Base-by-base conservation (phyloP, 1,284 basidiomycete species). In the Cryptococcus depauperatus region DNA sequence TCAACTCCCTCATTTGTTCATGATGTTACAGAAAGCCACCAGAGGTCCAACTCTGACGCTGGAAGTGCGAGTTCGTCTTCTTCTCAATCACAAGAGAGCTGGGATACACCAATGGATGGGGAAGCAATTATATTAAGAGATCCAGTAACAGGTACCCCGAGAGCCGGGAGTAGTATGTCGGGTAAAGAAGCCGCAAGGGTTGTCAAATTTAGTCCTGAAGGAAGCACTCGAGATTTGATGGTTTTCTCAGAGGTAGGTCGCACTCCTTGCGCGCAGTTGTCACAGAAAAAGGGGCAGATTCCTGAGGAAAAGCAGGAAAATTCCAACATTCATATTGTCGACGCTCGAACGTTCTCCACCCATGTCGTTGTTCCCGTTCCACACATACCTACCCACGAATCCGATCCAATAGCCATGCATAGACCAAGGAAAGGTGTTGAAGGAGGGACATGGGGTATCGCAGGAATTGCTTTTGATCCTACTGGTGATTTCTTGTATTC, bases 151-250 rank as follows among this genome's bases (percentile, higher is more conserved):
- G 60, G 58, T 7, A 51, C 49, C 35, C 41, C 55, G 1, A 37
- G 52, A 14, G 43, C 50, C 4, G 59, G 59, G 6, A 49, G 50
- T 11, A 58, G 54, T 33, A 59, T 56, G 16, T 58, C 56, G 9
- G 64, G 63, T 10, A 51, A 61, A 43, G 68, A 69, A 34, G 64
- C 69, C 3, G 68, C 69, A 16, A 48, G 69, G 14, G 69, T 69
- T 2, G 68, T 71, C 43, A 71, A 71, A 45, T 71, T 71, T 45
- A 61, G 55, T 41, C 69, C 69, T 8, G 67, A 67, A 43, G 69
- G 69, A 19, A 59, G 56, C 35, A 43, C 45, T 7, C 52, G 69
- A 33, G 69, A 71, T 51, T 51, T 71, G 11, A 59, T 71, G 52
- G 68, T 69, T 3, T 71, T 71, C 42, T 61, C 64, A 19, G 66